Base-by-base conservation (phyloP, 176 grass and related monocot genomes). In the Rhynchospora breviuscula region DNA sequence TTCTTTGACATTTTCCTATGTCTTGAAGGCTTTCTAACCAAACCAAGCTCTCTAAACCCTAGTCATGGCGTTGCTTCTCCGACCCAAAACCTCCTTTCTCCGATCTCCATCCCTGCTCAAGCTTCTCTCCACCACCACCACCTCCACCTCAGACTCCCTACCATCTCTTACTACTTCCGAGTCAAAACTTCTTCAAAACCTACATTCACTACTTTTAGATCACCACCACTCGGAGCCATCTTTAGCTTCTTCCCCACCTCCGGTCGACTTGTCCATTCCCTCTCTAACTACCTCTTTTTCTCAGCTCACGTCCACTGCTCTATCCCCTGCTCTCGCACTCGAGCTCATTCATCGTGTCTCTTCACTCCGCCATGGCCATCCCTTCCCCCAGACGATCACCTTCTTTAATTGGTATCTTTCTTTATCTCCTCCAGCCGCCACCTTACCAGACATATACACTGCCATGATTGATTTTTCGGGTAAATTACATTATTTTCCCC, bases 371-470 rank as follows among this genome's bases (percentile, higher is more conserved):
- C 91, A 87, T 21, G 93, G 93, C 66, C 84, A 90, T 8, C 96
- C 93, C 10, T 84, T 99, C 86, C 83, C 57, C 0, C 89, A 99
- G 82, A 83, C 91, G 44, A 82, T 93, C 71, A 59, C 88, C 2
- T 91, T 99, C 69, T 99, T 99, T 83, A 90, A 60, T 64, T 92
- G 94, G 85, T 83, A 82, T 26, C 57, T 89, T 3, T 84, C 91
- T 14, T 77, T 84, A 35, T 81, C 5, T 82, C 91, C n/a, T 60
- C 88, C 18, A 40, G 78, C 25, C 52, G 82, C 67, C 81, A 69
- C 29, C 18, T 54, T 45, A 74, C 85, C 80, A 19, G 80, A 78
- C 3, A 48, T 68, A 9, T 99, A 89, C 58, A 84, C 85, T 25
- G 80, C 83, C 6, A 89, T 95, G 88, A 95, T 99, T 5, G 88